Conservation (phyloP, 345 rosid species). For the Eucalyptus erythrocorys region DNA sequence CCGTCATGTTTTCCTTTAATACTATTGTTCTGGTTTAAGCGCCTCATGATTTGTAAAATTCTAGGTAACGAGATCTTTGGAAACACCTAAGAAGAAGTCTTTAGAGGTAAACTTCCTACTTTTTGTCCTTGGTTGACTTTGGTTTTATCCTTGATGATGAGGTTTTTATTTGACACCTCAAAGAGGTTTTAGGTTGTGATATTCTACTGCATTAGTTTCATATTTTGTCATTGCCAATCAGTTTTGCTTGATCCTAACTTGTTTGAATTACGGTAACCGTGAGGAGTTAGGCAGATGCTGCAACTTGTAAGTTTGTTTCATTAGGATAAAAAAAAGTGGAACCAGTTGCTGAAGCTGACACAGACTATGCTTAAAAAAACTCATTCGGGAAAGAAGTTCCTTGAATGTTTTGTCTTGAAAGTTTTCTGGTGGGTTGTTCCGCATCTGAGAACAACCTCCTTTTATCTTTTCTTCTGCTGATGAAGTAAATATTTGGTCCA, state of each 20-base stretch:
- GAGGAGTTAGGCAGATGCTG: neutral
- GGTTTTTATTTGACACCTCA: neutral
- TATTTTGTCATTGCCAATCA: neutral
- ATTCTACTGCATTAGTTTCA: neutral
- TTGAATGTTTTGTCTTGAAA: neutral
- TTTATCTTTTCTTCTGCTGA: neutral
- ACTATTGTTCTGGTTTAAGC: neutral
- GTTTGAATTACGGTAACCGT: neutral
- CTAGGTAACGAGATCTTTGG: slow-evolving; percentile 54
- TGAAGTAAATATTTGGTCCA: neutral
- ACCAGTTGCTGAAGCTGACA: neutral
- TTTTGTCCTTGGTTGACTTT: neutral
- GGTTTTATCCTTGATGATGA: neutral
- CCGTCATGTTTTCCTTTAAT: neutral
- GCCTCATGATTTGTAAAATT: neutral
- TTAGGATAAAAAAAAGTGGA: neutral
- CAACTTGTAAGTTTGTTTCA: neutral
- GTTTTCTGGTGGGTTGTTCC: neutral
- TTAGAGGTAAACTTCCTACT: slow-evolving; percentile 30
- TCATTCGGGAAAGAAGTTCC: neutral
- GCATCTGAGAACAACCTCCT: neutral
- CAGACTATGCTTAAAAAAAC: neutral
- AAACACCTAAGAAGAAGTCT: slow-evolving; percentile 42
- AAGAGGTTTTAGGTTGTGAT: neutral
- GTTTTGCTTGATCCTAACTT: neutral